Evolutionary conservation across 2,329 filamentous ascomycete species (phyloP), one percentile per base, ranked within the genome.

Genomic region (Penicillium sp.): DNA sequence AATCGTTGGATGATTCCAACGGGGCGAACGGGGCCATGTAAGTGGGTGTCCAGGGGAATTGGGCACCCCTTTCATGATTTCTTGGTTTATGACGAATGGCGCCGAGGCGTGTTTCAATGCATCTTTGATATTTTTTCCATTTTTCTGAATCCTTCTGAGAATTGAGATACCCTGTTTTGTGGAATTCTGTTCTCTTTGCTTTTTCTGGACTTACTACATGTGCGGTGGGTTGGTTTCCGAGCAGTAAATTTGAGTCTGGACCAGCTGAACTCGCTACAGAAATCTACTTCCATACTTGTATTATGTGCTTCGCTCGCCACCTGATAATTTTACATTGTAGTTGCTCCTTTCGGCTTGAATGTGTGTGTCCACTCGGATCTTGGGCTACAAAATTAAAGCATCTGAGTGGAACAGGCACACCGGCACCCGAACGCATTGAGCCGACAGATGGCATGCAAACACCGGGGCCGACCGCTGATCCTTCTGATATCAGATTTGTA

Each of bases 1-100:
- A 75, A 13, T 56, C 58, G 6, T 61, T 65, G 3, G 67, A 67
- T 5, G 67, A 60, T 21, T 57, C 54, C 52, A 47, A 44, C 27
- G 43, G 54, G 38, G 52, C 36, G 31, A 57, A 57, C 47, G 54
- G 53, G 27, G 22, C 42, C 40, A 9, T 32, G 22, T 57, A 44
- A 62, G 34, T 47, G 31, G 38, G 50, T 63, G 58, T 62, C 63
- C 47, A 55, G 55, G 47, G 47, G 55, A 54, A 48, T 51, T 58
- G 58, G 24, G 21, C 11, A 27, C n/a, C 27, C n/a, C 27, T 18
- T 53, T 5, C 40, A 16, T 44, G 32, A 44, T 50, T 45, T 34
- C 29, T 51, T 60, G 14, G 42, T 52, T 53, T 52, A 53, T 57
- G 49, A 55, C 43, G 58, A 61, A 63, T 50, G 55, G 59, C 59